Percentiles rank a stretch among this genome's conserved stretches.
Conservation (phyloP, 441 rosid species). For the Euphorbia corollata region DNA sequence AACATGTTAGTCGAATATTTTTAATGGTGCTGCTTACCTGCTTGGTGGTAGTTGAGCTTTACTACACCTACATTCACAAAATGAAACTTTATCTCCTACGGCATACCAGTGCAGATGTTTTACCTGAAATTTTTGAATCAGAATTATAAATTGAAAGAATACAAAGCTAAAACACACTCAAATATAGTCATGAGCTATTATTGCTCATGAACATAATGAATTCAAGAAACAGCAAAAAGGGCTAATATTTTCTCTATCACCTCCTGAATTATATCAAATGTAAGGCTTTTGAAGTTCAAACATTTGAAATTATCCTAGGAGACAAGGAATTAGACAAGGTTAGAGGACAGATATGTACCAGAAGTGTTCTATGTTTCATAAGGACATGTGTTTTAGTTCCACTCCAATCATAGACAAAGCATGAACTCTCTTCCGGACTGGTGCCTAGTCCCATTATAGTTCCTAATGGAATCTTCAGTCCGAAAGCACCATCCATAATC, state of each 20-base stretch:
- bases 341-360: conserved; percentile 52
- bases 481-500: conserved; percentile 21
- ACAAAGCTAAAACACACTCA: not conserved
- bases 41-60: conserved; percentile 88
- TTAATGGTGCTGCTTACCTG: conserved; percentile 48
- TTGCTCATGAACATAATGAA: not conserved
- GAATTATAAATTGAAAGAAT: conserved; percentile 15
- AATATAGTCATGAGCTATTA: not conserved
- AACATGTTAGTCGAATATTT: not conserved
- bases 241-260: not conserved
- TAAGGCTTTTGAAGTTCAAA: too few relatives aligned
- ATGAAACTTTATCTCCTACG: conserved; percentile 56
- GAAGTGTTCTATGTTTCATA: conserved; percentile 83
- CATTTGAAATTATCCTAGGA: conserved; percentile 2
- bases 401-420: conserved; percentile 58
- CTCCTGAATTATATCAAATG: not conserved
- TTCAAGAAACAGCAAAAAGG: not conserved
- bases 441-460: conserved; percentile 65
- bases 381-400: conserved; percentile 80
- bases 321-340: not conserved
- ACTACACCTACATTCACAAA: conserved; percentile 86
- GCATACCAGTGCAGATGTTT: conserved; percentile 91
- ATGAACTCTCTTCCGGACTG: conserved; percentile 72
- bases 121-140: conserved; percentile 43
- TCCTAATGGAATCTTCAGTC: conserved; percentile 54